A percentile compares a stretch with the other conserved stretches of the same genome.
phyloP scores from a whole-genome alignment of 768 basidiomycete species.

The Sporobolomyces pararoseus region DNA sequence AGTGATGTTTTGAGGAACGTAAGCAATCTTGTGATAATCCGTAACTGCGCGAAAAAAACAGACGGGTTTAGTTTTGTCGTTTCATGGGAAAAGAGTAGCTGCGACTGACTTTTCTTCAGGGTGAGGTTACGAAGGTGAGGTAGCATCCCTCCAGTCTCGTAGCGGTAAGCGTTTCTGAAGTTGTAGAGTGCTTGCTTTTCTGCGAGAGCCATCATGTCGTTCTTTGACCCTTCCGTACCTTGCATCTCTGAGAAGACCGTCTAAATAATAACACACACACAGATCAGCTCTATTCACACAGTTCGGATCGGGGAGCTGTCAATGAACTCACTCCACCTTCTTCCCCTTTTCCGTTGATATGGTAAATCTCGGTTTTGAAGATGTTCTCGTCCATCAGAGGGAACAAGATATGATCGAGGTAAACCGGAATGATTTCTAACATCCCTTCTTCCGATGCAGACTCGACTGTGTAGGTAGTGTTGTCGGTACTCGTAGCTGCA shows the following conservation, averaged over 20 bases:
- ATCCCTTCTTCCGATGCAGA: constrained; percentile 82
- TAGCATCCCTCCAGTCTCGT: constrained; percentile 95
- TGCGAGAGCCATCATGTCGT: constrained; percentile 78
- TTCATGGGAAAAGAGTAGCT: too few species aligned
- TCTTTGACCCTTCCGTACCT: constrained; percentile 83
- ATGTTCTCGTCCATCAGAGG: constrained; percentile 76
- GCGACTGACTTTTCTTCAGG: constrained; percentile 80
- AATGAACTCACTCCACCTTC: constrained; percentile 61
- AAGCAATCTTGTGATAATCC: constrained; percentile 79
- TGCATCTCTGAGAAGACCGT: constrained; percentile 61
- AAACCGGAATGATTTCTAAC: constrained; percentile 59
- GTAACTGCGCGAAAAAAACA: constrained; percentile 66
- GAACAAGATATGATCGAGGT: constrained; percentile 91
- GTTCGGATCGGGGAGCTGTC: too few species aligned
- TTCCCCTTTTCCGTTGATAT: constrained; percentile 81
- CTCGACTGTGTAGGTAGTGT: constrained; percentile 72
- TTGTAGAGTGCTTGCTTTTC: constrained; percentile 71
- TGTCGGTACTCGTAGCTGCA: constrained; percentile 51
- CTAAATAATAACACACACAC: too few species aligned
- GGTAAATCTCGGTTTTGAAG: constrained; percentile 61
- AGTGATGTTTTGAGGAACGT: constrained; percentile 87
- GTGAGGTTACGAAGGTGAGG: constrained; percentile 76
- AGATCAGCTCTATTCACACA: too few species aligned
- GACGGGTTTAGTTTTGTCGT: too few species aligned
- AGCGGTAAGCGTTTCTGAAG: constrained; percentile 77